Percentiles rank a stretch among this genome's conserved stretches.
These are phyloP conservation scores for Hyaloscypha variabilis DNA, from an alignment of 495 filamentous ascomycete species.

Conservation along the genomic window DNA sequence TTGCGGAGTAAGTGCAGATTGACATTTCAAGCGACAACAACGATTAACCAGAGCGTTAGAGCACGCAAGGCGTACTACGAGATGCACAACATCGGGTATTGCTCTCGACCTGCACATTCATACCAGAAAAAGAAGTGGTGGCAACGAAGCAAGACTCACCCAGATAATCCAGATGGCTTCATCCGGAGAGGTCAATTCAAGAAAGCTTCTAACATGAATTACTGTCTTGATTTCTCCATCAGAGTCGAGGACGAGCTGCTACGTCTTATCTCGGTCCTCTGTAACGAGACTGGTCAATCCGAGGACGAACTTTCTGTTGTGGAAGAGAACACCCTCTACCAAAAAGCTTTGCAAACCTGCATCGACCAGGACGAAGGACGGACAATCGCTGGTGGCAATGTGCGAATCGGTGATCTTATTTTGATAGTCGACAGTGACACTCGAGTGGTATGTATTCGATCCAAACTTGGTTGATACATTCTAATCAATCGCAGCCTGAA, in stretches of 20 bases:
- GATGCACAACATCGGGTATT: constrained; percentile 63
- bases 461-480: too few relatives aligned
- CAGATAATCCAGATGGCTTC: constrained; percentile 37
- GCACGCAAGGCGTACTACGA: constrained; percentile 62
- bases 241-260: constrained; percentile 59
- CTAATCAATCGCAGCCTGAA: too few relatives aligned
- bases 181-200: constrained; percentile 68
- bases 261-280: constrained; percentile 39
- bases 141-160: too few relatives aligned
- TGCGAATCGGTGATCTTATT: constrained; percentile 72
- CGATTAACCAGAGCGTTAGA: constrained; percentile 32
- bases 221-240: constrained; percentile 57
- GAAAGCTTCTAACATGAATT: constrained; percentile 77
- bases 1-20: too few relatives aligned
- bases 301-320: too few relatives aligned
- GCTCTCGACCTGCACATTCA: constrained; percentile 55
- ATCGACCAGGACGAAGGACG: constrained; percentile 58
- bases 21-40: too few relatives aligned
- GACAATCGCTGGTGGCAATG: constrained; percentile 69
- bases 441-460: too few relatives aligned
- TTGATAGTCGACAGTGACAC: constrained; percentile 38
- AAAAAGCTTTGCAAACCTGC: constrained; percentile 33
- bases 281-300: too few relatives aligned
- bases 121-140: too few relatives aligned
- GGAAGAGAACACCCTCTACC: constrained; percentile 54